These are phyloP conservation scores for Trifolium subterraneum DNA, from an alignment of 306 rosid species.

Conservation along the genomic window DNA sequence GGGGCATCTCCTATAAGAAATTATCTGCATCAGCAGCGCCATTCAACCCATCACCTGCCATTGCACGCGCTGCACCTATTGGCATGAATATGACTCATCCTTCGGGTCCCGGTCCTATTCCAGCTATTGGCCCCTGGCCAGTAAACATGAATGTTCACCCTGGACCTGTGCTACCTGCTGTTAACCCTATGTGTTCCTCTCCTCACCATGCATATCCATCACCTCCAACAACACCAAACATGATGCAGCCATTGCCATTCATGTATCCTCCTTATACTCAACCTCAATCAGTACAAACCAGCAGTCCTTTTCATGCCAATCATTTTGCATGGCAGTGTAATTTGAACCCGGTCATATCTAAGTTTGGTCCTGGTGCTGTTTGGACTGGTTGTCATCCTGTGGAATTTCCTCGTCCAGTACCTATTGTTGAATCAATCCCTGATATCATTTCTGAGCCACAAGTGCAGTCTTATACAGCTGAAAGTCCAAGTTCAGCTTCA, in stretches of 20 bases:
- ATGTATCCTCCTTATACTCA: slow-evolving; percentile 80
- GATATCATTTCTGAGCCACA: slow-evolving; percentile 59
- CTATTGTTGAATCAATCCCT: slow-evolving; percentile 63
- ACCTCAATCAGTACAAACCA: slow-evolving; percentile 78
- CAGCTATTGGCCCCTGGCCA: slow-evolving; percentile 80
- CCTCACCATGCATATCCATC: slow-evolving; percentile 91
- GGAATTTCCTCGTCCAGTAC: slow-evolving; percentile 76
- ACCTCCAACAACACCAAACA: slow-evolving; percentile 90
- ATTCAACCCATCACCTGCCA: slow-evolving; percentile 81
- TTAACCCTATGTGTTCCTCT: slow-evolving; percentile 79
- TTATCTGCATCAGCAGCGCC: slow-evolving; percentile 98
- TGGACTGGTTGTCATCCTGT: slow-evolving; percentile 87
- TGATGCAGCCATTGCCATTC: slow-evolving; percentile 89
- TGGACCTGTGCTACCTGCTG: slow-evolving; percentile 49
- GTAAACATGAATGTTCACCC: slow-evolving; percentile 89
- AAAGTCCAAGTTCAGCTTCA: slow-evolving; percentile 48
- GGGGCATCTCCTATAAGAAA: slow-evolving; percentile 63
- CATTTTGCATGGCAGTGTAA: slow-evolving; percentile 86
- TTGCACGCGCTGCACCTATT: slow-evolving; percentile 73
- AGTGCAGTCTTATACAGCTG: slow-evolving; percentile 53
- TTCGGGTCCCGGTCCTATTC: slow-evolving; percentile 65
- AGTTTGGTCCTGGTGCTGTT: slow-evolving; percentile 70
- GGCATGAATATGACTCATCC: slow-evolving; percentile 73
- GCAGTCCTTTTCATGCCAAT: slow-evolving; percentile 77
- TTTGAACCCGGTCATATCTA: slow-evolving; percentile 62